Conservation (phyloP, 2,329 filamentous ascomycete species). For the Penicillium sumatraense region DNA sequence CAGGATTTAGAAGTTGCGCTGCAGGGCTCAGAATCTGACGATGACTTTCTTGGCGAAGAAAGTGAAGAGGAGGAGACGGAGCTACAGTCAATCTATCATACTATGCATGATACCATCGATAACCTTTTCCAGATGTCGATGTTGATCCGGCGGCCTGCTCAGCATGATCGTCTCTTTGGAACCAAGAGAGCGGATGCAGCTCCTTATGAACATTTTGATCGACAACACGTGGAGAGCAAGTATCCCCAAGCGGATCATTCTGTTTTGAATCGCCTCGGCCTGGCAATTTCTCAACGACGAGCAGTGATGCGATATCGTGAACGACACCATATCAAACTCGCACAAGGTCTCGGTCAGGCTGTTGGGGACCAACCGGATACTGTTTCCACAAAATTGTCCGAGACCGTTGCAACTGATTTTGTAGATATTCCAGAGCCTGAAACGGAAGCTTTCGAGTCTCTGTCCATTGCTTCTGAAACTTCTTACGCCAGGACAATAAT, state of each 20-base stretch:
- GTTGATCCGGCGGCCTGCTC: constrained; percentile 40
- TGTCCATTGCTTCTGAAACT: neutral
- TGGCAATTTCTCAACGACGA: constrained; percentile 37
- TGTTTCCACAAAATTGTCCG: neutral
- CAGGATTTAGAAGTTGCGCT: constrained; percentile 2
- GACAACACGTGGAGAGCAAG: constrained; percentile 29
- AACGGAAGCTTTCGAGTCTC: neutral
- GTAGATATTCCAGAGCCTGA: neutral
- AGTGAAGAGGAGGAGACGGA: constrained; percentile 11
- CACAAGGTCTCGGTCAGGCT: constrained; percentile 26
- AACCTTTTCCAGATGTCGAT: constrained; percentile 42
- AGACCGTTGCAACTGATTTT: neutral
- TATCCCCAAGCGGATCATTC: constrained; percentile 20
- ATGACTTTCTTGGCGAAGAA: neutral
- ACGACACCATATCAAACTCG: constrained; percentile 38
- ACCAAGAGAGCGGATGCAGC: neutral
- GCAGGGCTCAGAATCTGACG: neutral
- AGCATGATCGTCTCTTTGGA: constrained; percentile 35
- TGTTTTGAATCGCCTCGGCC: constrained; percentile 20
- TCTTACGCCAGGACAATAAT: neutral
- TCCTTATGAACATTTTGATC: neutral
- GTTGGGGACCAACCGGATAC: constrained; percentile 2
- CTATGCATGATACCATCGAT: constrained; percentile 28
- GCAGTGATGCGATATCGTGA: constrained; percentile 44
- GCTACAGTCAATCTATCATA: constrained; percentile 14